phyloP scores from a whole-genome alignment of 345 rosid genomes.

The Anastatica hierochuntica region DNA sequence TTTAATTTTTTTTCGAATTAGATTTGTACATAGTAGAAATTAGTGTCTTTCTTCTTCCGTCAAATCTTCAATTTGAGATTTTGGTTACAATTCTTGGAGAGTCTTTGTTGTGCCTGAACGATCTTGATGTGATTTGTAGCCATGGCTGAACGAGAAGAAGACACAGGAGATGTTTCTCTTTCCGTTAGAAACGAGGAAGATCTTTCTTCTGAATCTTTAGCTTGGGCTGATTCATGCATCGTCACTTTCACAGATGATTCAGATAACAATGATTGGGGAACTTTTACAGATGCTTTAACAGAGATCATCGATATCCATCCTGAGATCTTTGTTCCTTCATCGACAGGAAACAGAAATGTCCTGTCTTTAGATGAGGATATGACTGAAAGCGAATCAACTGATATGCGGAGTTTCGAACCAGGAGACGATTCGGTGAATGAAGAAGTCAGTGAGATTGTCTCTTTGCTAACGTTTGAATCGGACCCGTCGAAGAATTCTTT shows the following conservation, averaged over 20 bases:
- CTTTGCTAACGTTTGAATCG: slow-evolving; percentile 16
- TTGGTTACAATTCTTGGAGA: too few relatives aligned
- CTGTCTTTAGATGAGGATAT: slow-evolving; percentile 12
- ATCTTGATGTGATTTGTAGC: too few relatives aligned
- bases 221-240: slow-evolving; percentile 73
- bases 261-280: slow-evolving; percentile 36
- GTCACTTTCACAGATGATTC: slow-evolving; percentile 35
- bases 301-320: slow-evolving; percentile 38
- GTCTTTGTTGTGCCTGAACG: too few relatives aligned
- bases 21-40: too few relatives aligned
- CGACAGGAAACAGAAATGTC: background rate
- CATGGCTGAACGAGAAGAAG: too few relatives aligned
- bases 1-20: too few relatives aligned
- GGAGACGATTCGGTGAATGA: slow-evolving; percentile 18
- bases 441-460: slow-evolving; percentile 12
- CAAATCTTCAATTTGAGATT: too few relatives aligned
- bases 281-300: slow-evolving; percentile 43
- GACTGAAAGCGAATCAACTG: slow-evolving; percentile 4
- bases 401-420: background rate
- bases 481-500: slow-evolving; percentile 21
- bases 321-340: slow-evolving; percentile 22
- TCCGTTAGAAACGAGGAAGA: slow-evolving; percentile 16
- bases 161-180: too few relatives aligned
- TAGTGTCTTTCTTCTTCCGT: too few relatives aligned
- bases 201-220: slow-evolving; percentile 45